A percentile compares a stretch with the other conserved stretches of the same genome.
Conservation (phyloP, 441 rosid genomes). For the Melastoma candidum region DNA sequence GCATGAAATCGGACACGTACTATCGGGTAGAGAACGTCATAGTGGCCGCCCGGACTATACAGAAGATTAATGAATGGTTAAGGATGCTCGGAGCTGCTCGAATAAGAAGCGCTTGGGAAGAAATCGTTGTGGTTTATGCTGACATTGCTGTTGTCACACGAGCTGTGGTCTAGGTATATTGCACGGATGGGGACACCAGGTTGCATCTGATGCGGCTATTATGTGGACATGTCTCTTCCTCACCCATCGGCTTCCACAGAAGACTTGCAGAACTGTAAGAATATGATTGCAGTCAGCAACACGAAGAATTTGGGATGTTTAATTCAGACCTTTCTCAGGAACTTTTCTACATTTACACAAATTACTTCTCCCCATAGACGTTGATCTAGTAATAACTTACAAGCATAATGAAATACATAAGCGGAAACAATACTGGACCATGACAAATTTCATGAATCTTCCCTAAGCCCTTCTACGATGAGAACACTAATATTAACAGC, state of each 20-base stretch:
- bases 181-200: constrained; percentile 85
- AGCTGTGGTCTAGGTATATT: constrained; percentile 90
- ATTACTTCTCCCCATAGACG: background rate
- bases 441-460: too few species aligned
- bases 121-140: constrained; percentile 91
- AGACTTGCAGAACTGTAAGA: constrained; percentile 85
- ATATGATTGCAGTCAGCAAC: constrained; percentile 8
- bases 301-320: background rate
- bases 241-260: constrained; percentile 99
- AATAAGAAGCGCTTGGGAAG: constrained; percentile 35
- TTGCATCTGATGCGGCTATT: constrained; percentile 52
- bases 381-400: too few species aligned
- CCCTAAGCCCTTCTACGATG: too few species aligned
- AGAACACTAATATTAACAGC: background rate
- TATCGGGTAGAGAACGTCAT: constrained; percentile 88
- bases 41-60: constrained; percentile 89
- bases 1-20: constrained; percentile 14
- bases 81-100: constrained; percentile 20
- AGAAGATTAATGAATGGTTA: constrained; percentile 73
- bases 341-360: too few species aligned
- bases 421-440: too few species aligned
- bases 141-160: constrained; percentile 63
- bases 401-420: too few species aligned
- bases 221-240: constrained; percentile 77
- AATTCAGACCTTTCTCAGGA: background rate